Conservation (phyloP, 306 rosid genomes). For the Astragalus membranaceus region DNA sequence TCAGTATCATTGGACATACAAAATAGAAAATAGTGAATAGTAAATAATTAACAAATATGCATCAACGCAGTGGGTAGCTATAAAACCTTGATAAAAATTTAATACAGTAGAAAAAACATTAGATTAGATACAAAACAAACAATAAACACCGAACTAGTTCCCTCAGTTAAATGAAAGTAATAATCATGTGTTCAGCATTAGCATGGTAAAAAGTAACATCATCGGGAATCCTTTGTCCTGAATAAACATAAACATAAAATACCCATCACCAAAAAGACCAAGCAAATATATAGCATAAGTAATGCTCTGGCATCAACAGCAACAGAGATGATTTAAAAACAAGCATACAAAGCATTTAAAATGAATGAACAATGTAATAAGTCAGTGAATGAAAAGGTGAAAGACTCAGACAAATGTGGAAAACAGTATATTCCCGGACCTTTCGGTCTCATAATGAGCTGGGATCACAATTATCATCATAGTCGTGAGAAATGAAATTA, state of each 20-base stretch:
- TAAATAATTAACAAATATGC: neutral
- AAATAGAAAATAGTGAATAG: too few relatives aligned
- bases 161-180: slow-evolving; percentile 41
- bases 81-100: neutral
- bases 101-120: neutral
- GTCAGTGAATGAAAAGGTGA: neutral
- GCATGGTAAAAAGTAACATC: slow-evolving; percentile 52
- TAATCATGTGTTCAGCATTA: slow-evolving; percentile 63
- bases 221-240: slow-evolving; percentile 17
- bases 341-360: neutral
- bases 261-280: neutral
- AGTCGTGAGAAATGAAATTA: neutral
- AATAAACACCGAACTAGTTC: slow-evolving; percentile 12
- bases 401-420: slow-evolving; percentile 1
- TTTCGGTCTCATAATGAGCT: neutral
- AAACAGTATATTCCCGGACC: neutral
- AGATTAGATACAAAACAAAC: neutral
- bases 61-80: neutral
- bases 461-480: neutral
- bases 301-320: neutral
- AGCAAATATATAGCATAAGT: neutral
- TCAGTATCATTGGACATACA: neutral
- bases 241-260: neutral
- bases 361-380: too few relatives aligned
- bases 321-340: neutral